Evolutionary conservation across 805 yeast genomes (phyloP).

Genomic region (Scheffersomyces amazonensis): DNA sequence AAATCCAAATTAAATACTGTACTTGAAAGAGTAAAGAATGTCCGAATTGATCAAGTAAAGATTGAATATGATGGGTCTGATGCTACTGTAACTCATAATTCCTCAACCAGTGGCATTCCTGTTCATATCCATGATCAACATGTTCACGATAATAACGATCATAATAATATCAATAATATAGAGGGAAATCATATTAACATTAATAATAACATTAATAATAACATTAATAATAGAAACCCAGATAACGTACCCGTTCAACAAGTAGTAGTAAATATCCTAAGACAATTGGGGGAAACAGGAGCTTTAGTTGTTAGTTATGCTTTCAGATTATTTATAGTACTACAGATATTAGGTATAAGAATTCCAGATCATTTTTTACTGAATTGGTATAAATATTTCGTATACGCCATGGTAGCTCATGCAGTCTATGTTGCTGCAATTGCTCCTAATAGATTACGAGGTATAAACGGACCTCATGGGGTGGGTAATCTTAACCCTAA

Average conservation of each 20-base stretch:
- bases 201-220: too few relatives aligned
- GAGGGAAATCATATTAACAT: neutral
- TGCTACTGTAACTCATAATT: neutral
- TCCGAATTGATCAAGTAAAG: neutral
- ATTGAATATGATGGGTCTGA: neutral
- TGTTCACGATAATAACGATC: neutral
- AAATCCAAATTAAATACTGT: conserved; percentile 20
- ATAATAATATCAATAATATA: too few relatives aligned
- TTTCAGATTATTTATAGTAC: neutral
- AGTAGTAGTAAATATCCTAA: neutral
- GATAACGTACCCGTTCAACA: neutral
- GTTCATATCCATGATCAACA: neutral
- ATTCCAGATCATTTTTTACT: neutral
- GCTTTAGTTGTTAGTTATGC: neutral
- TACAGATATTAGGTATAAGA: neutral
- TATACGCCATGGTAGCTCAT: neutral
- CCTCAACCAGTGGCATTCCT: too few relatives aligned
- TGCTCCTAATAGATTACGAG: neutral
- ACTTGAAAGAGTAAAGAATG: conserved; percentile 1
- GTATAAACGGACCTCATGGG: neutral
- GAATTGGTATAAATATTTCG: neutral
- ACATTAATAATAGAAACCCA: neutral
- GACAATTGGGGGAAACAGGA: neutral
- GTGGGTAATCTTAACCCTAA: neutral
- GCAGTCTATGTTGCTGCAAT: neutral